Evolutionary conservation across 164 flowering plant genomes (phyloP), one percentile per base, ranked within the genome.

Genomic region (Platanus orientalis): DNA sequence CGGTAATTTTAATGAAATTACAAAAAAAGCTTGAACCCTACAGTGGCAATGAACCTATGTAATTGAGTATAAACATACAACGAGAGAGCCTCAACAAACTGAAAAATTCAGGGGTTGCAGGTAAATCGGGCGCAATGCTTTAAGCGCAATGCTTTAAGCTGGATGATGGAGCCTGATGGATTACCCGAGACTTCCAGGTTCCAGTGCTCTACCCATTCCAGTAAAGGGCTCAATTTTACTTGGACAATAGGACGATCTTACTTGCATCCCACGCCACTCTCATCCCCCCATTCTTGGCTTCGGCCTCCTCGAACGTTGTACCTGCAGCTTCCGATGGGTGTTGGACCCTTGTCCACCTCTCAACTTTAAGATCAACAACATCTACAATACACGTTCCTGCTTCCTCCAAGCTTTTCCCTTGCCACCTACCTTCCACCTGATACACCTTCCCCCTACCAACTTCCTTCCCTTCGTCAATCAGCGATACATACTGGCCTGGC

Each of bases 191-290:
- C 47, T 42, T 42, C 47, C 13, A 4, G 47, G 17, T 9, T 42
- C 17, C 47, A 42, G 17, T 6, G 17, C 9, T 9, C 36, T 9
- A 9, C 36, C 36, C 17, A 14, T 52, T 49, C 23, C 54, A 23
- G 28, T 20, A 51, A 51, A 23, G 9, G 12, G 7, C 24, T 4
- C 49, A 20, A 17, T 21, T 42, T 60, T 44, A 60, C 49, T 60
- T 44, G 27, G 67, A 25, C 60, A 65, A 61, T 40, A 51, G n/a
- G 13, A 32, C 21, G 60, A 78, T 63, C 55, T 65, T 81, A 61
- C 61, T 67, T 24, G 73, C 62, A 77, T 86, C 91, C 98, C 96
- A 92, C 55, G 81, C 69, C 30, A 88, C 88, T 74, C 91, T 76
- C 84, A 83, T 84, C 25, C 62, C 70, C 48, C 90, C 91, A 60